These are phyloP conservation scores for Albizia julibrissin DNA, from an alignment of 306 rosid species.

Conservation along the genomic window DNA sequence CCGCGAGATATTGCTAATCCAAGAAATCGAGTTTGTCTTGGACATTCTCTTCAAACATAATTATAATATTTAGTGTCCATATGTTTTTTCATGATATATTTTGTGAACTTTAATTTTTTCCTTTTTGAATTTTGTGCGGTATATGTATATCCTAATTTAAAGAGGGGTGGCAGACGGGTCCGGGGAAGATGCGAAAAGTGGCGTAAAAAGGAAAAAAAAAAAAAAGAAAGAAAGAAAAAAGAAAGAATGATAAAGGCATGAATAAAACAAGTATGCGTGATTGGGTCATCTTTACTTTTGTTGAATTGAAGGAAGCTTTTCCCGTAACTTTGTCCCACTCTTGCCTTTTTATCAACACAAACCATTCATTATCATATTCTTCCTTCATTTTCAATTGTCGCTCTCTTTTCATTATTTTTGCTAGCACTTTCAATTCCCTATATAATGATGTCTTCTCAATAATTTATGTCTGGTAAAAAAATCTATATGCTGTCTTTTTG, in stretches of 20 bases:
- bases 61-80: neutral
- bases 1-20: neutral
- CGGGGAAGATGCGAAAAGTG: constrained; percentile 1
- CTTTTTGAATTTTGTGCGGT: neutral
- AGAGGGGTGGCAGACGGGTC: neutral
- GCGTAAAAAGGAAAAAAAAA: too few relatives aligned
- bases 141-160: neutral
- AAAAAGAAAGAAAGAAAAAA: neutral
- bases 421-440: neutral
- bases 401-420: neutral
- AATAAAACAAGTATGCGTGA: constrained; percentile 9
- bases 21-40: neutral
- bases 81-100: neutral
- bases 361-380: neutral
- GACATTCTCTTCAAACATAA: neutral
- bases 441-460: neutral
- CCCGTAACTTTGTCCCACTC: neutral
- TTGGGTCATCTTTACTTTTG: constrained; percentile 9
- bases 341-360: constrained; percentile 8
- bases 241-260: neutral
- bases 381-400: neutral
- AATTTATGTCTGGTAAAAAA: neutral
- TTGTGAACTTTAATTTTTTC: neutral
- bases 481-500: neutral
- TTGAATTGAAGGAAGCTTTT: constrained; percentile 22